Base-by-base conservation (phyloP, 2,329 filamentous ascomycete species). In the Aspergillus felis region DNA sequence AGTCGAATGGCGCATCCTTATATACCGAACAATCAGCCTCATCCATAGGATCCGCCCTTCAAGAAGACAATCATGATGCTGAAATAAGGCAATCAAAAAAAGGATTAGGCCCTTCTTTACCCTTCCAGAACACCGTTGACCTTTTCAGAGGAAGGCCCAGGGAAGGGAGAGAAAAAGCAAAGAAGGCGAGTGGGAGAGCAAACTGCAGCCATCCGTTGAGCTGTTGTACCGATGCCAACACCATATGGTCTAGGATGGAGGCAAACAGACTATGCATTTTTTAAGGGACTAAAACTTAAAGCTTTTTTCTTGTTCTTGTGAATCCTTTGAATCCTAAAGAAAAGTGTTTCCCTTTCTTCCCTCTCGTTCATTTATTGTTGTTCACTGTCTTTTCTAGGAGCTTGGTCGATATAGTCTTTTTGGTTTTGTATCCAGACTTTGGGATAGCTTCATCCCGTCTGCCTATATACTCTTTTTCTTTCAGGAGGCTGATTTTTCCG, bases 141-240 rank as follows among this genome's bases (percentile, higher is more conserved):
- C 28, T 24, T 6, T 9, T 20, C 4, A 14, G 14, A 58, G 48
- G 50, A 38, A 49, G 50, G 10, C 52, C 44, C 35, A 29, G 50
- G 51, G 53, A 56, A 46, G 54, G 51, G 1, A 1, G 53, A 50
- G 57, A 55, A 54, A 25, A 53, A 50, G 35, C 53, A 50, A 47
- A 53, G 52, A 51, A 51, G 20, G 53, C 56, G 51, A 55, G 38
- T 51, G 22, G 59, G 57, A 56, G 56, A 51, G 51, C 42, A 55
- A 51, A 57, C 61, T 67, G 65, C 65, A 66, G 64, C 55, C 61
- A 62, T 61, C 65, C 65, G 64, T 53, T 51, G 9, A 55, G 60
- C 53, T 58, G 64, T 65, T 60, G 64, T 65, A 65, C 64, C 62
- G 59, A 46, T 24, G 25, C 57, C 58, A 65, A 61, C 57, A 57